phyloP scores from a whole-genome alignment of 352 stramenopile genomes.

The Phytophthora cajani region DNA sequence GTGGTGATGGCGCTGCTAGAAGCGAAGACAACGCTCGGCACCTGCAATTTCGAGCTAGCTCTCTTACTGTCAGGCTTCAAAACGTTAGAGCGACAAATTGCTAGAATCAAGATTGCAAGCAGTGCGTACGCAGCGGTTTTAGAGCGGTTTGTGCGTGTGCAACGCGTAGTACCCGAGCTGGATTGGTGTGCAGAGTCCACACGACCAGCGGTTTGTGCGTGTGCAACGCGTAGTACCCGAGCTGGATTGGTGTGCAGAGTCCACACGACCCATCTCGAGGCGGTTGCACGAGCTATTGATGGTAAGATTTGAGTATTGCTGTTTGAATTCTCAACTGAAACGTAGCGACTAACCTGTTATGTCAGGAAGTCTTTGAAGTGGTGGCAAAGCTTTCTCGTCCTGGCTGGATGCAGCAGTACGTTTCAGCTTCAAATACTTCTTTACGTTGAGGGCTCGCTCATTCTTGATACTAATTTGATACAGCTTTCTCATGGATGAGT shows the following conservation, averaged over 20 bases:
- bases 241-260: conserved; percentile 50
- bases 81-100: conserved; percentile 21
- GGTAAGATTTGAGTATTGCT: conserved; percentile 10
- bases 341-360: neutral
- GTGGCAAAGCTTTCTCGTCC: conserved; percentile 33
- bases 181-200: conserved; percentile 50
- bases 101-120: conserved; percentile 27
- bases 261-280: conserved; percentile 31
- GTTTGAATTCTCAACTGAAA: neutral
- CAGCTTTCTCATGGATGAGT: conserved; percentile 38
- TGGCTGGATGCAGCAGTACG: conserved; percentile 49
- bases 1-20: conserved; percentile 34
- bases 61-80: conserved; percentile 56
- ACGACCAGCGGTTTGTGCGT: conserved; percentile 21
- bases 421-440: neutral
- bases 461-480: neutral
- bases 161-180: conserved; percentile 54
- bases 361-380: conserved; percentile 43
- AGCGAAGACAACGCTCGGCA: conserved; percentile 30
- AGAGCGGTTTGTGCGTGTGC: conserved; percentile 30
- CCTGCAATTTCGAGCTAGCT: conserved; percentile 56
- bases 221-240: conserved; percentile 52
- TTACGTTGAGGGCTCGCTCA: neutral
- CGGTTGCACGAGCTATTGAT: conserved; percentile 29
- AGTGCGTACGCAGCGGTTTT: conserved; percentile 29